These are phyloP conservation scores for Sugiyamaella chiloensis DNA, from an alignment of 805 yeast genomes.

Conservation along the genomic window DNA sequence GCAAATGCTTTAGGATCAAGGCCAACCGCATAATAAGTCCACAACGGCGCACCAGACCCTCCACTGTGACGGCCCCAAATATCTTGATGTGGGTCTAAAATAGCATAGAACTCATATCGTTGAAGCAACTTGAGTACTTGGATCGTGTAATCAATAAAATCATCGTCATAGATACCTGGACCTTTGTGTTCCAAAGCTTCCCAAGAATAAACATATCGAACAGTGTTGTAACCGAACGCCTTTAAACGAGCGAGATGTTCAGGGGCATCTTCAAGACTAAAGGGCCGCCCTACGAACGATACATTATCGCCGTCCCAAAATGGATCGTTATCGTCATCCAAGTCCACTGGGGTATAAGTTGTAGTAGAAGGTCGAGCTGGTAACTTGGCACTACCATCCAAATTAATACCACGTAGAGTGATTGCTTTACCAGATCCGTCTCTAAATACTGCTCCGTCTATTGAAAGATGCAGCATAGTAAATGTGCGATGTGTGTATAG, in stretches of 20 bases:
- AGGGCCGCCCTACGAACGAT: conserved; percentile 76
- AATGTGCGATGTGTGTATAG: neutral
- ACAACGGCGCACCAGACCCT: conserved; percentile 90
- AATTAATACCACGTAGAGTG: conserved; percentile 71
- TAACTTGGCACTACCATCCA: conserved; percentile 69
- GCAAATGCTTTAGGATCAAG: conserved; percentile 67
- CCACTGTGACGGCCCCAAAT: conserved; percentile 91
- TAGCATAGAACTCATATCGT: conserved; percentile 67
- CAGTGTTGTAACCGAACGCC: conserved; percentile 75
- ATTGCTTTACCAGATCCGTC: conserved; percentile 55
- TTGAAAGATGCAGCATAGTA: neutral
- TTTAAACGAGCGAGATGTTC: conserved; percentile 66
- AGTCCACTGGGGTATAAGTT: conserved; percentile 34
- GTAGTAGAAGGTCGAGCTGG: conserved; percentile 55
- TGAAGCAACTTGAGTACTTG: conserved; percentile 57
- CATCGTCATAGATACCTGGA: conserved; percentile 77
- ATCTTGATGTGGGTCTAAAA: conserved; percentile 89
- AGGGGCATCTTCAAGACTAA: conserved; percentile 68
- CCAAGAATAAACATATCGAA: conserved; percentile 83
- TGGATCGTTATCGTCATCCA: conserved; percentile 22
- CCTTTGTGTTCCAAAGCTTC: conserved; percentile 88
- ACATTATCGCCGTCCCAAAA: conserved; percentile 69
- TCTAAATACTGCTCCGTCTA: conserved; percentile 52
- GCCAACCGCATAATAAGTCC: conserved; percentile 93
- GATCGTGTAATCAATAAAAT: conserved; percentile 67